phyloP scores from a whole-genome alignment of 192 early-diverging fungal species.

The Umbelopsis isabellina region DNA sequence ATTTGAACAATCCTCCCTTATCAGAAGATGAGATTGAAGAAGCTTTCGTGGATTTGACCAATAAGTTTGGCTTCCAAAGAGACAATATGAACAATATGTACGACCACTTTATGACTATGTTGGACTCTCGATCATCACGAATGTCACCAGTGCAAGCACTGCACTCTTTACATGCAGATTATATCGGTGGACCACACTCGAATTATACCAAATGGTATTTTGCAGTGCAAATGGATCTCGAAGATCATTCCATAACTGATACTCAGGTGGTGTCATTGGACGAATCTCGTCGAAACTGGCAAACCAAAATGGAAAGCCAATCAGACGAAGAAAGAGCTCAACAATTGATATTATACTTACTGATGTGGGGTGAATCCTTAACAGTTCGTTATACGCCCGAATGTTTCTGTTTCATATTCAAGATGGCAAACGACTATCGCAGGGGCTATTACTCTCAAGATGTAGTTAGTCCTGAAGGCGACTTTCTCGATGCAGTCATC shows the following conservation, averaged over 20 bases:
- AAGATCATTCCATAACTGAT: conserved; percentile 30
- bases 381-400: conserved; percentile 67
- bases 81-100: conserved; percentile 69
- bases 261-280: conserved; percentile 2
- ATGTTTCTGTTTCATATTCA: conserved; percentile 69
- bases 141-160: conserved; percentile 66
- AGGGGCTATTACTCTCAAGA: conserved; percentile 19
- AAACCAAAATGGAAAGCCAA: conserved; percentile 60
- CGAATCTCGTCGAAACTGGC: conserved; percentile 53
- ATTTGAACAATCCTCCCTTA: conserved; percentile 11
- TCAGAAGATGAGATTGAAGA: conserved; percentile 47
- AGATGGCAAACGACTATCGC: conserved; percentile 51
- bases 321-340: conserved; percentile 59
- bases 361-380: conserved; percentile 69
- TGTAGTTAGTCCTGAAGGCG: conserved; percentile 46
- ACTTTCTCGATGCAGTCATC: conserved; percentile 62
- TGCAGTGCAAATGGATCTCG: conserved; percentile 64
- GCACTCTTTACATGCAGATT: conserved; percentile 66
- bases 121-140: conserved; percentile 67
- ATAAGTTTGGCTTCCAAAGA: conserved; percentile 66
- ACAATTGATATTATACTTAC: conserved; percentile 63
- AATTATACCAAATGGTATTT: conserved; percentile 75
- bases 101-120: conserved; percentile 66
- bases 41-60: conserved; percentile 56
- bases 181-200: conserved; percentile 67